These are phyloP conservation scores for Debaryomyces sp. DNA, from an alignment of 1,139 yeast species.

Conservation along the genomic window DNA sequence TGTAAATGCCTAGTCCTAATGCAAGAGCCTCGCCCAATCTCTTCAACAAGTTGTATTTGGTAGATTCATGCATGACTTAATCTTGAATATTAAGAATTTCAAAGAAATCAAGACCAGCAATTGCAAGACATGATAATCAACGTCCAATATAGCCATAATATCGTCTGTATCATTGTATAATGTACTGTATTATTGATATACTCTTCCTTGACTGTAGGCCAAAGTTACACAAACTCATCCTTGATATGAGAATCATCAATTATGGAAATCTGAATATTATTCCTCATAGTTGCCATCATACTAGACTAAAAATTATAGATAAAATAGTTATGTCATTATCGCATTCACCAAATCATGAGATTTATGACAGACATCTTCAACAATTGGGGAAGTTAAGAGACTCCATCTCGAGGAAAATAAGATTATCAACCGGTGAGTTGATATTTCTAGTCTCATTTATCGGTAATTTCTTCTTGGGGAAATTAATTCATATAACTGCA, in stretches of 20 bases:
- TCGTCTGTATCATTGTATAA: background rate
- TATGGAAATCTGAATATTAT: background rate
- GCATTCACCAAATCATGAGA: background rate
- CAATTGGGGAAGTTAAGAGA: background rate
- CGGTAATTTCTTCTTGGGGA: constrained; percentile 34
- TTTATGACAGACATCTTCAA: constrained; percentile 10
- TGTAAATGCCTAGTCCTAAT: too few relatives aligned
- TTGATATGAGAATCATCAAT: background rate
- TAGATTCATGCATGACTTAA: background rate
- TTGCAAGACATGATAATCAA: background rate
- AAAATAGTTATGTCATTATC: background rate
- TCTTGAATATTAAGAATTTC: too few relatives aligned
- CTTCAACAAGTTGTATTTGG: background rate
- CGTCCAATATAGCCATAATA: background rate
- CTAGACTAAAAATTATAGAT: background rate
- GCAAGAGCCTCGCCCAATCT: too few relatives aligned
- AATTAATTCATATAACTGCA: constrained; percentile 36
- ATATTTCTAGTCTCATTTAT: constrained; percentile 32
- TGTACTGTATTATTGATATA: background rate
- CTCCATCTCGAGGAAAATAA: constrained; percentile 8
- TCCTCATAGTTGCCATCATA: background rate
- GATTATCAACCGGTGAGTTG: constrained; percentile 24
- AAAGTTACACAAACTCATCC: background rate
- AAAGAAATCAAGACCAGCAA: background rate
- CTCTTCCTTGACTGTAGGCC: background rate